Base-by-base conservation (phyloP, 1,284 basidiomycete genomes). In the Ganoderma lucidum region DNA sequence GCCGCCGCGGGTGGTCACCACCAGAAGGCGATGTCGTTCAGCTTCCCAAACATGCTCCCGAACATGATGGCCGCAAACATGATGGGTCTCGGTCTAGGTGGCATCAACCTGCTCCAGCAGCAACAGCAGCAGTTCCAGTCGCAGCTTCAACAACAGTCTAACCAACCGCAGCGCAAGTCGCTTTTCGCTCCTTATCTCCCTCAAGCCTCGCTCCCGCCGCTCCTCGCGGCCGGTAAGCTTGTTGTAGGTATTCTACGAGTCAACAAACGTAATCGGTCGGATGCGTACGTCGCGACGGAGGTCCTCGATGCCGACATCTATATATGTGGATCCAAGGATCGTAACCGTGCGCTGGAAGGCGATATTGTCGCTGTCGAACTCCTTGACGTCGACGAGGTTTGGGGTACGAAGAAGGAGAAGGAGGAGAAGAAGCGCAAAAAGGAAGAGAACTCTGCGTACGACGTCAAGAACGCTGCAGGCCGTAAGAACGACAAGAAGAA, bases 361-460 rank as follows among this genome's bases (percentile, higher is more conserved):
- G 98, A 99, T 80, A 96, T 99, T 69, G 98, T 99, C 69, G 98
- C 98, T 35, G 96, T 99, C 48, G 98, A 99, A 81, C 89, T 99
- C 58, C 88, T 99, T 69, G 97, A 99, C 75, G 97, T 97, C 32
- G 96, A 98, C 77, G 96, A 98, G 82, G 97, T 99, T 9, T 99
- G 98, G 98, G 92, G 93, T 28, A 98, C 97, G 17, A 99, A 99
- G 87, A 99, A 99, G 84, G 98, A 99, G 84, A 99, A 99, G 85
- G 97, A 99, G 81, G 98, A 99, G 85, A 99, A 99, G 90, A 98
- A 98, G 86, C 89, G 96, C 78, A 98, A 98, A 83, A 99, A 99
- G 88, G 98, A 99, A 83, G 98, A 99, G 83, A 97, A 97, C 78
- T 92, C 95, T 23, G 94, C 94, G 0, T 98, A 96, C 80, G 95